Conservation (phyloP, 2,329 filamentous ascomycete species). For the Calonectria ilicicola region DNA sequence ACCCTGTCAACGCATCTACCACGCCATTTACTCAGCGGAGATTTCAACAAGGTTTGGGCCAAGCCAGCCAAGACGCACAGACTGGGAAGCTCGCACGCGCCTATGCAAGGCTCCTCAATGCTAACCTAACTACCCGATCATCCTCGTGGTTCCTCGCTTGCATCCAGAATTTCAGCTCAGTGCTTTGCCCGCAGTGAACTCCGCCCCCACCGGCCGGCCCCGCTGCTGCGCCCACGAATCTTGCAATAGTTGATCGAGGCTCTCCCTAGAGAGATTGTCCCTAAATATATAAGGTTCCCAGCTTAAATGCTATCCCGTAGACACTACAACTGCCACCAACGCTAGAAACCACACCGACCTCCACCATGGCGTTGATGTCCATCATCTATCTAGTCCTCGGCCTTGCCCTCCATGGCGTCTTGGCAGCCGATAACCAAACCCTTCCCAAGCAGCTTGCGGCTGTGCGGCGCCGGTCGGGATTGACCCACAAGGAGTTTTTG, state of each 20-base stretch:
- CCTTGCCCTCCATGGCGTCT: not conserved
- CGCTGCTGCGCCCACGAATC: not conserved
- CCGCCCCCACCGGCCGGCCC: not conserved
- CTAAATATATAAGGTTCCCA: not conserved
- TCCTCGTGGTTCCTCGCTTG: not conserved
- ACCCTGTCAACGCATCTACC: too few relatives aligned
- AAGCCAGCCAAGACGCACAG: not conserved
- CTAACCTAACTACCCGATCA: not conserved
- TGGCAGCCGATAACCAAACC: constrained; percentile 24
- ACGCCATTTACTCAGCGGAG: not conserved
- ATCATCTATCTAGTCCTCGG: not conserved
- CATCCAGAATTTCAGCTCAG: not conserved
- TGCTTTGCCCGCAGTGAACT: not conserved
- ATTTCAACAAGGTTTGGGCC: not conserved
- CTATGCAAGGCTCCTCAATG: too few relatives aligned
- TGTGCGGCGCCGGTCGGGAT: constrained; percentile 3
- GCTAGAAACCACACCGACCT: not conserved
- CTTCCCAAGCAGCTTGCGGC: constrained; percentile 10
- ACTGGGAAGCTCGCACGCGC: not conserved
- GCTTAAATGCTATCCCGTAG: not conserved
- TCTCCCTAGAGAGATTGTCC: too few relatives aligned
- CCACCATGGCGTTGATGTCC: not conserved
- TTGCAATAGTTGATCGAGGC: too few relatives aligned
- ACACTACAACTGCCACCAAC: not conserved
- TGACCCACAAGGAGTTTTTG: constrained; percentile 15